These are phyloP conservation scores for Eucalyptus virginea DNA, from an alignment of 345 rosid species.

Conservation along the genomic window DNA sequence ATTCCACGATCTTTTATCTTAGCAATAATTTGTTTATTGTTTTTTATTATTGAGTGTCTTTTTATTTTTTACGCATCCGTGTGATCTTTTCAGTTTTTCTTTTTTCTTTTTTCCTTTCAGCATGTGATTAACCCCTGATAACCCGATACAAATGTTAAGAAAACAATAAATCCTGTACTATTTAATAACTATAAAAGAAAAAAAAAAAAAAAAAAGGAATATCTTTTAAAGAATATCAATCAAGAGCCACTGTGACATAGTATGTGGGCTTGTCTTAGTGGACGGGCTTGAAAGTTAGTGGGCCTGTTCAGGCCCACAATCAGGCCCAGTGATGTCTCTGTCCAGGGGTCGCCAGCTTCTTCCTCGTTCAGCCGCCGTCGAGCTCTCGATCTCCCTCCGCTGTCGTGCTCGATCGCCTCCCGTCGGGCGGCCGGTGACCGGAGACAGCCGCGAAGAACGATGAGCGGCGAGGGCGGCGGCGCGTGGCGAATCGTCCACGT, in stretches of 20 bases:
- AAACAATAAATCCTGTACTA: background rate
- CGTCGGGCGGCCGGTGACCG: background rate
- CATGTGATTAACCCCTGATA: background rate
- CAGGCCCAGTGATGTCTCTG: background rate
- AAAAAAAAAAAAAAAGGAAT: background rate
- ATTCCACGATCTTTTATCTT: too few species aligned
- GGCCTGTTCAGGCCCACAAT: background rate
- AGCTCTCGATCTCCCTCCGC: background rate
- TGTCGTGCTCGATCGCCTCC: background rate
- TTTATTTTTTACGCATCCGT: background rate
- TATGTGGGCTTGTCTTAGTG: background rate
- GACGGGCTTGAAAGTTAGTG: background rate
- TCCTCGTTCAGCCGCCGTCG: background rate
- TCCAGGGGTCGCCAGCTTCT: background rate
- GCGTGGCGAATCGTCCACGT: conserved; percentile 31
- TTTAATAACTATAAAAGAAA: background rate
- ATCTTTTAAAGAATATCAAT: background rate
- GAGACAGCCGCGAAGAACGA: background rate
- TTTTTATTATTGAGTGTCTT: background rate
- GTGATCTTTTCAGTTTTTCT: too few species aligned
- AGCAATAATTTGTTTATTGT: too few species aligned
- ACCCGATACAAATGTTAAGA: background rate
- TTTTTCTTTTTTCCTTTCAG: background rate
- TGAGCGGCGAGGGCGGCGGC: background rate
- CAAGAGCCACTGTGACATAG: background rate